Base-by-base conservation (phyloP, 2,329 filamentous ascomycete species). In the Dactylonectria estremocensis region DNA sequence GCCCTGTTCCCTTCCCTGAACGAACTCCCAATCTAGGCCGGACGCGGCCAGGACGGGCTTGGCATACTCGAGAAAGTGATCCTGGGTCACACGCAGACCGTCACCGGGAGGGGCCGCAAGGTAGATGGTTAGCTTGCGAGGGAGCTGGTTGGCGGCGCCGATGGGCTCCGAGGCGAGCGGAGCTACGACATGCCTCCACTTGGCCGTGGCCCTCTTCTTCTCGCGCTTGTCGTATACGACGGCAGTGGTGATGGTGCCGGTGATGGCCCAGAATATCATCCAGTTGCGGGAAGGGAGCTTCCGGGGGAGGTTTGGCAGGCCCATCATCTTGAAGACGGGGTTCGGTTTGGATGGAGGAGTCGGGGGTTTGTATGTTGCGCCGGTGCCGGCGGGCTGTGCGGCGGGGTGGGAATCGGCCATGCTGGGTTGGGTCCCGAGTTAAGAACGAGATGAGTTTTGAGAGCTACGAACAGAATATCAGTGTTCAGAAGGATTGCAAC, bases 261-360 rank as follows among this genome's bases (percentile, higher is more conserved):
- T 92, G 62, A 98, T 81, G 53, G 92, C 87, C 81, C 95, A 90
- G 84, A 99, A 99, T 77, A 99, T 98, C 83, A 96, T 90, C 96
- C 96, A 99, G 80, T 98, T 98, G 69, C 96, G 93, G 18, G 95
- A 98, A 8, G 96, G 96, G 18, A 99, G 90, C 81, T 91, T 94
- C 74, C 91, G 88, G 67, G 93, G 92, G 68, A 98, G 89, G 73
- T 92, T 93, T 57, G 95, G 95, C 66, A 99, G 85, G 64, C 95
- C 95, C 83, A 96, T 90, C 88, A 93, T 93, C 70, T 89, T 89
- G 76, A 94, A 89, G 61, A 90, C 92, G 49, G 91, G 92, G 82
- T 95, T 95, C 56, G 88, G 76, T 57, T 75, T 85, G 81, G 53
- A 83, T 76, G 69, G 83, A 79, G 72, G 87, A 85, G 78, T 82